A percentile compares a stretch with the other conserved stretches of the same genome.
Evolutionary conservation across 140 eudicot species (phyloP).

Genomic region (Senecio squalidus): DNA sequence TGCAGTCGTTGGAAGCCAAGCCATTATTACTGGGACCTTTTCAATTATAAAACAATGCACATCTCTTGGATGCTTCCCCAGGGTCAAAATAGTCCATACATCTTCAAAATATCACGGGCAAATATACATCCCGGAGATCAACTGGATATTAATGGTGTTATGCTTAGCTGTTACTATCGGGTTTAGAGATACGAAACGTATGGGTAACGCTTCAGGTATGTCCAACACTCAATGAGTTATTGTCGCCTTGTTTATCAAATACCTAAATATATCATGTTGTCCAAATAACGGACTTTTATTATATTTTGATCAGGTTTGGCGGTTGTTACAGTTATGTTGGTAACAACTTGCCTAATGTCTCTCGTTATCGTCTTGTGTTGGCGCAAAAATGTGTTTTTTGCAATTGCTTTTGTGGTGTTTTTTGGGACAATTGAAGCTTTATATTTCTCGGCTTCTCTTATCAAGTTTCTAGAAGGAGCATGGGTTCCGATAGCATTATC

Average conservation of each 20-base stretch:
- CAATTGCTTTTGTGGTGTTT: constrained; percentile 56
- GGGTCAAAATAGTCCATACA: constrained; percentile 86
- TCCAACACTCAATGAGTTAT: too few species aligned
- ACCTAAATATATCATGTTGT: not conserved
- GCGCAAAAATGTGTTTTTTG: constrained; percentile 65
- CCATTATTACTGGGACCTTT: constrained; percentile 89
- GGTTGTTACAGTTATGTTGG: constrained; percentile 77
- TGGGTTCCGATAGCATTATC: constrained; percentile 90
- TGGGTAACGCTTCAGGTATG: constrained; percentile 99
- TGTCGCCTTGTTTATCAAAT: constrained; percentile 1
- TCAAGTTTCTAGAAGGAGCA: constrained; percentile 72
- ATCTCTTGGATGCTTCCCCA: constrained; percentile 88
- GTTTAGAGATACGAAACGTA: constrained; percentile 77
- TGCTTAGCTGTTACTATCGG: constrained; percentile 97
- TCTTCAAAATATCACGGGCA: constrained; percentile 88
- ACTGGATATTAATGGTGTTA: constrained; percentile 88
- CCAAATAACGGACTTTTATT: not conserved
- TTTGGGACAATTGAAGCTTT: constrained; percentile 75
- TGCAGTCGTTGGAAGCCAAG: constrained; percentile 99
- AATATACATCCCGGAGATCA: constrained; percentile 91
- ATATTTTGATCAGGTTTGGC: constrained; percentile 55
- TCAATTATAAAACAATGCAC: constrained; percentile 95
- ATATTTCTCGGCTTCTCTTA: constrained; percentile 69
- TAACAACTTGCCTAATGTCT: constrained; percentile 71
- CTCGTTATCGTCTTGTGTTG: constrained; percentile 83